Percentiles rank a stretch among this genome's conserved stretches.
Evolutionary conservation across 2,329 filamentous ascomycete species (phyloP).

Genomic region (Nothopassalora personata): DNA sequence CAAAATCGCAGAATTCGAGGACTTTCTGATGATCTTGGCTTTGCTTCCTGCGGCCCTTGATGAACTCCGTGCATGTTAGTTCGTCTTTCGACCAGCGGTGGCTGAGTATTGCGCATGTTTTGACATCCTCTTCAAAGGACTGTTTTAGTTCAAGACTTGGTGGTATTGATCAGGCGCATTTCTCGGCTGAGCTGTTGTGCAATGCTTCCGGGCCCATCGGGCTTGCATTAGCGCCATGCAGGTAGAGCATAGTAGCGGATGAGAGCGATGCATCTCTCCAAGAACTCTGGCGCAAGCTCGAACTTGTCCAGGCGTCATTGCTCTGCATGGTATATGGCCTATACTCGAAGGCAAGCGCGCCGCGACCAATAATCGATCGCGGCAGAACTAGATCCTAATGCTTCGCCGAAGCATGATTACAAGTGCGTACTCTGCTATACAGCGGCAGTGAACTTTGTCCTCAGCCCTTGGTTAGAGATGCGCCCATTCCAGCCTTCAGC

Average conservation of each 20-base stretch:
- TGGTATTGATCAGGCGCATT: constrained; percentile 22
- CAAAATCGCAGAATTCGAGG: constrained; percentile 1
- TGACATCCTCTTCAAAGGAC: constrained; percentile 9
- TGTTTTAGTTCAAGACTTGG: constrained; percentile 15
- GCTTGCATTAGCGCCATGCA: neutral
- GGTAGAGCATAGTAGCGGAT: neutral
- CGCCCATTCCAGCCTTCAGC: no score
- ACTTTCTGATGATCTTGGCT: constrained; percentile 7
- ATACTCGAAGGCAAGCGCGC: no score
- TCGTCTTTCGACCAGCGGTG: constrained; percentile 21
- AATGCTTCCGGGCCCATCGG: neutral
- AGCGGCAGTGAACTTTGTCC: no score
- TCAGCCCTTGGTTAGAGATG: no score
- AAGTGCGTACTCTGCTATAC: no score
- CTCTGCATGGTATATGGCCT: no score
- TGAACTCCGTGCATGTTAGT: constrained; percentile 14
- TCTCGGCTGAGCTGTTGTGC: no score
- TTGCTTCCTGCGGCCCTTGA: constrained; percentile 3
- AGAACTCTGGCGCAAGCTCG: no score
- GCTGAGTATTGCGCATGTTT: constrained; percentile 20
- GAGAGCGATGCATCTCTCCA: neutral
- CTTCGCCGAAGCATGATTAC: no score
- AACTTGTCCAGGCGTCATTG: no score
- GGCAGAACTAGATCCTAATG: no score
- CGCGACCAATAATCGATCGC: no score